Conservation (phyloP, 306 rosid species). For the Rubus parviflorus region DNA sequence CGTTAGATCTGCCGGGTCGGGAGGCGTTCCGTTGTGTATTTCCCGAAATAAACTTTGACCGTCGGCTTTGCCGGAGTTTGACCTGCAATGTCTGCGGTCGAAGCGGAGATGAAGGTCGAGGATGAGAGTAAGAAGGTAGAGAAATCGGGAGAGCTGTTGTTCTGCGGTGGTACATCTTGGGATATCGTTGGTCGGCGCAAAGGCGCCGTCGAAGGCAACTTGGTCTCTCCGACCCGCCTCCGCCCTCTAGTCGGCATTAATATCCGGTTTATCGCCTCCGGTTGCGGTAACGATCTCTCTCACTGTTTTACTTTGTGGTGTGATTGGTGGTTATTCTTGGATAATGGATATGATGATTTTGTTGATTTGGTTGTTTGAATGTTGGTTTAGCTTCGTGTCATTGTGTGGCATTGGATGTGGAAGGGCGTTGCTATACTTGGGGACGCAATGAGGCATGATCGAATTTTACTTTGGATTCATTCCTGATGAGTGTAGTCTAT, state of each 20-base stretch:
- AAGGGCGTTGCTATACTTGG: conserved; percentile 98
- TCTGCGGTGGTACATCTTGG: conserved; percentile 94
- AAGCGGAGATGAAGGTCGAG: conserved; percentile 59
- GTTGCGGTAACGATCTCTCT: conserved; percentile 48
- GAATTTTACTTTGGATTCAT: conserved; percentile 17
- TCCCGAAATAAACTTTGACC: conserved; percentile 18
- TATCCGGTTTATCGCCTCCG: conserved; percentile 82
- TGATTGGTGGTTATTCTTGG: not conserved
- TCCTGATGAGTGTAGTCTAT: not conserved
- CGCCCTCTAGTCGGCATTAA: conserved; percentile 77
- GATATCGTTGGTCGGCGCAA: conserved; percentile 73
- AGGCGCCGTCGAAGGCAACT: conserved; percentile 71
- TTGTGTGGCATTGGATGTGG: conserved; percentile 93
- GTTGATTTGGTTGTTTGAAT: conserved; percentile 7
- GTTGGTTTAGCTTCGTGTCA: conserved; percentile 79
- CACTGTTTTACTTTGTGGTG: not conserved
- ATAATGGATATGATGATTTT: not conserved
- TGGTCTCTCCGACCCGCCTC: conserved; percentile 82
- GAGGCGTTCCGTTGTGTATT: conserved; percentile 1
- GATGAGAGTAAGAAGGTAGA: conserved; percentile 38
- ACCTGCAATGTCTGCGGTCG: conserved; percentile 79
- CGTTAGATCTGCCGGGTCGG: conserved; percentile 61
- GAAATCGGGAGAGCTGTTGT: conserved; percentile 80
- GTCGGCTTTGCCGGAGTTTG: conserved; percentile 36
- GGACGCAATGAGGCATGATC: conserved; percentile 88